phyloP scores from a whole-genome alignment of 306 rosid species.

The Lathyrus aphaca region DNA sequence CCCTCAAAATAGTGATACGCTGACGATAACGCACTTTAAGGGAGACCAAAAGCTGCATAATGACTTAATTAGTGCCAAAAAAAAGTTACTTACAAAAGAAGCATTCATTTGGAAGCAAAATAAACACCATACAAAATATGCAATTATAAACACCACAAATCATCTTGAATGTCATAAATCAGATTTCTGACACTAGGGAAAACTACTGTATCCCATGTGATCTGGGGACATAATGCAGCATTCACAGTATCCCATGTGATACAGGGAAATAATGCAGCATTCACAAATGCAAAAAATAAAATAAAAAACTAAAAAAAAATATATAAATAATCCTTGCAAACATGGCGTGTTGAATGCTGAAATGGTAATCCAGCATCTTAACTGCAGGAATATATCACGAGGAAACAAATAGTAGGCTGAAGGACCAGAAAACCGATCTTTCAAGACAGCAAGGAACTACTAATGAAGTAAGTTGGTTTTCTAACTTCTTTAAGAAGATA shows the following conservation, averaged over 20 bases:
- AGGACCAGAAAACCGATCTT: neutral
- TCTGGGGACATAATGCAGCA: neutral
- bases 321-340: slow-evolving; percentile 1
- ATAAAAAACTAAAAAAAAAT: neutral
- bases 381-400: neutral
- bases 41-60: slow-evolving; percentile 88
- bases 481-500: slow-evolving; percentile 14
- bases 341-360: slow-evolving; percentile 11
- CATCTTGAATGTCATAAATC: slow-evolving; percentile 5
- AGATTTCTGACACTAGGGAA: neutral
- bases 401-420: slow-evolving; percentile 1
- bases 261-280: neutral
- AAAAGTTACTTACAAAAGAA: slow-evolving; percentile 13
- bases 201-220: slow-evolving; percentile 21
- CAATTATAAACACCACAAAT: slow-evolving; percentile 24
- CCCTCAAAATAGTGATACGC: slow-evolving; percentile 91
- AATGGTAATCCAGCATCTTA: slow-evolving; percentile 21
- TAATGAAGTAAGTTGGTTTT: neutral
- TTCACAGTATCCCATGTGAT: slow-evolving; percentile 32
- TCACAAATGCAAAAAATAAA: neutral
- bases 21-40: slow-evolving; percentile 92
- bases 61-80: slow-evolving; percentile 32
- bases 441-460: neutral
- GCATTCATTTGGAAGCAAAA: slow-evolving; percentile 21
- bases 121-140: neutral